phyloP scores from a whole-genome alignment of 345 rosid genomes.

The Raphanus sativus region DNA sequence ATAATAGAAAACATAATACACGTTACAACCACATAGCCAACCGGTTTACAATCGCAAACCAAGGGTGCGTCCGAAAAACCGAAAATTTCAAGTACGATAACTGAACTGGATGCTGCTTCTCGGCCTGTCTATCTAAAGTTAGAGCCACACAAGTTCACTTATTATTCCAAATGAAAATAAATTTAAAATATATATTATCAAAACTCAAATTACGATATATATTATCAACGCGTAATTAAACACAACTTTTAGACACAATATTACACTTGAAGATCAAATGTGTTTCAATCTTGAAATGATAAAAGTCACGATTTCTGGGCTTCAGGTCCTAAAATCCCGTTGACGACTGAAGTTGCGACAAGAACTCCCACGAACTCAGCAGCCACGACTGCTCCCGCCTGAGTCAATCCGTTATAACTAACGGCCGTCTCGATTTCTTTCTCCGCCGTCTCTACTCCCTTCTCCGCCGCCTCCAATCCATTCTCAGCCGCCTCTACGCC shows the following conservation, averaged over 20 bases:
- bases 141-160: too few species aligned
- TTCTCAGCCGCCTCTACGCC: conserved; percentile 58
- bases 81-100: too few species aligned
- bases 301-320: conserved; percentile 41
- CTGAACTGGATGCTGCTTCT: too few species aligned
- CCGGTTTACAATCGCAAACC: too few species aligned
- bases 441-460: conserved; percentile 58
- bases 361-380: conserved; percentile 73
- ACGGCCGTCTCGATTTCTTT: conserved; percentile 48
- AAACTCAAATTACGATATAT: not conserved
- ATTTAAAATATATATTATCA: not conserved
- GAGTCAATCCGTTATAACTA: conserved; percentile 67
- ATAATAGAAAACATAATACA: too few species aligned
- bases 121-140: too few species aligned
- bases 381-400: conserved; percentile 73
- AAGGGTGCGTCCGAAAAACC: too few species aligned
- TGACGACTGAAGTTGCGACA: conserved; percentile 71
- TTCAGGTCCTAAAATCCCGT: conserved; percentile 78
- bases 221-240: conserved; percentile 6
- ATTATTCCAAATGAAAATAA: not conserved
- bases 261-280: not conserved
- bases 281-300: not conserved
- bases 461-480: conserved; percentile 63
- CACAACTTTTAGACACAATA: not conserved
- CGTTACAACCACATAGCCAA: too few species aligned